phyloP scores from a whole-genome alignment of 305 asterid species.

The Fraxinus nigra region DNA sequence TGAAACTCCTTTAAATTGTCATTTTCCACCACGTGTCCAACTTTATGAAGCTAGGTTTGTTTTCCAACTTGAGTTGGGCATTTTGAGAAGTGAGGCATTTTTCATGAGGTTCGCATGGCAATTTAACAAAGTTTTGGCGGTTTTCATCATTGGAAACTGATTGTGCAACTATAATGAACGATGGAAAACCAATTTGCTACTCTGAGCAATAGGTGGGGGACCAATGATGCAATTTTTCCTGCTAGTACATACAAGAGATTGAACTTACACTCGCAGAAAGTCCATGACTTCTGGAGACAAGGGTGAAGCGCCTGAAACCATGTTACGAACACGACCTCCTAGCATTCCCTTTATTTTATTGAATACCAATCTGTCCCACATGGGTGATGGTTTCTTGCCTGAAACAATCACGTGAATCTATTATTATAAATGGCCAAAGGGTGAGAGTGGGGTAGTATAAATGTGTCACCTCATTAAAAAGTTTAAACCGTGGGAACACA shows the following conservation, averaged over 20 bases:
- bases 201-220: background rate
- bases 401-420: slow-evolving; percentile 9
- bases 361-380: slow-evolving; percentile 72
- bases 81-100: background rate
- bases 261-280: slow-evolving; percentile 62
- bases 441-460: background rate
- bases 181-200: background rate
- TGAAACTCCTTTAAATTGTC: background rate
- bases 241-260: background rate
- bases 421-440: background rate
- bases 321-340: slow-evolving; percentile 67
- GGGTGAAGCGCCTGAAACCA: slow-evolving; percentile 75
- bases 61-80: background rate
- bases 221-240: background rate
- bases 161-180: background rate
- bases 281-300: slow-evolving; percentile 74
- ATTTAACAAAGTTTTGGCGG: background rate
- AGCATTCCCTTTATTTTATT: slow-evolving; percentile 54
- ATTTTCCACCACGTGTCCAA: background rate
- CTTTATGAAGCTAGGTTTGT: background rate
- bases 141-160: background rate
- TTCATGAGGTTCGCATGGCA: background rate
- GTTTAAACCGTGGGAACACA: background rate
- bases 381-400: slow-evolving; percentile 53
- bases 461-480: background rate